Conservation (phyloP, 352 stramenopile species). For the Phytophthora sp. region DNA sequence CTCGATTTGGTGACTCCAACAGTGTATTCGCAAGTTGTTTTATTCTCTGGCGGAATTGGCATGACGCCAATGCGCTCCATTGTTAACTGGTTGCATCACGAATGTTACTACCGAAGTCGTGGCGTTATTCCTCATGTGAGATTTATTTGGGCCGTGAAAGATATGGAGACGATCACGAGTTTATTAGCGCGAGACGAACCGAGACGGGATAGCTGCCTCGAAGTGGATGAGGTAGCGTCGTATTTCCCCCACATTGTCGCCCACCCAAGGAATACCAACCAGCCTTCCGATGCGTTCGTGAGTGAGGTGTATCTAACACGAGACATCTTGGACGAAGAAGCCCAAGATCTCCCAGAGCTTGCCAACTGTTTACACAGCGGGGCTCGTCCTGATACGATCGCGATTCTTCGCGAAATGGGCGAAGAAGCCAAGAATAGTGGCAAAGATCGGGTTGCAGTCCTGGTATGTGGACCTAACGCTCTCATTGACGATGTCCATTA, state of each 20-base stretch:
- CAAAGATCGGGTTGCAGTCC: conserved; percentile 44
- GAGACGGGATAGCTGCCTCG: conserved; percentile 35
- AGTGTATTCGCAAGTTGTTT: conserved; percentile 57
- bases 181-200: conserved; percentile 37
- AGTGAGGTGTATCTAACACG: conserved; percentile 39
- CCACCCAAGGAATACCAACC: conserved; percentile 36
- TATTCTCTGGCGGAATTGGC: conserved; percentile 57
- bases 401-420: conserved; percentile 44
- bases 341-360: conserved; percentile 39
- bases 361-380: conserved; percentile 37
- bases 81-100: conserved; percentile 50
- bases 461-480: conserved; percentile 48
- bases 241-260: conserved; percentile 41
- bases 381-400: conserved; percentile 36
- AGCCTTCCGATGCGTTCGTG: conserved; percentile 32
- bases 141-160: conserved; percentile 61
- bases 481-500: conserved; percentile 41
- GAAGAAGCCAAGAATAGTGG: conserved; percentile 37
- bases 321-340: conserved; percentile 41
- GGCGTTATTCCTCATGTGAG: conserved; percentile 46
- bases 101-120: conserved; percentile 34
- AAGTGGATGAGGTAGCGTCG: conserved; percentile 43
- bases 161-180: conserved; percentile 51
- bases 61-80: conserved; percentile 61
- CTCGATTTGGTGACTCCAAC: conserved; percentile 48